Percentiles rank a stretch among this genome's conserved stretches.
Evolutionary conservation across 306 rosid genomes (phyloP).

Genomic region (Astragalus membranaceus): DNA sequence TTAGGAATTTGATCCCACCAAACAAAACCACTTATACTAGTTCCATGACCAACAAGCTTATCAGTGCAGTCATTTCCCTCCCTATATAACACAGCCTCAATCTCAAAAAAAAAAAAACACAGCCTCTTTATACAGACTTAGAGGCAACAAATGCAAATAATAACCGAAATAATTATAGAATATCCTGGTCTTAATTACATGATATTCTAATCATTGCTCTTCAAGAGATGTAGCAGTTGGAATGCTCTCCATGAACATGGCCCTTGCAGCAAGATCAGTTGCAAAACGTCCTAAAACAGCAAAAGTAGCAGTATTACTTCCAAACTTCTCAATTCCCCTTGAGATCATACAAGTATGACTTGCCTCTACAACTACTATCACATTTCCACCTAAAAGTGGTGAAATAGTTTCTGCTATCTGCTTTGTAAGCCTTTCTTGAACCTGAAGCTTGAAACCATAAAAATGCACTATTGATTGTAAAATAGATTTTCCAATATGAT

Average conservation of each 20-base stretch:
- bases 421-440: conserved; percentile 83
- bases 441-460: conserved; percentile 85
- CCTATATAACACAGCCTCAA: too few species aligned
- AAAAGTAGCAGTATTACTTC: conserved; percentile 77
- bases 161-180: too few species aligned
- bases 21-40: too few species aligned
- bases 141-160: too few species aligned
- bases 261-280: conserved; percentile 42
- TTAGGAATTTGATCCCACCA: too few species aligned
- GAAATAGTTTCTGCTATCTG: conserved; percentile 89
- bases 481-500: conserved; percentile 51
- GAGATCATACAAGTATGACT: conserved; percentile 90
- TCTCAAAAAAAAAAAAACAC: too few species aligned
- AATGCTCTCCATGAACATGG: conserved; percentile 56
- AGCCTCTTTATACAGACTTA: too few species aligned
- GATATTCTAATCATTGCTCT: background rate
- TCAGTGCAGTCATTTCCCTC: too few species aligned
- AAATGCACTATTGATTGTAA: conserved; percentile 68
- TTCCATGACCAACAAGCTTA: too few species aligned
- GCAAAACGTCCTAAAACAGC: conserved; percentile 65
- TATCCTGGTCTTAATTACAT: too few species aligned
- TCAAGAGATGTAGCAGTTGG: conserved; percentile 31
- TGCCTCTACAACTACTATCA: conserved; percentile 83
- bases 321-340: conserved; percentile 84
- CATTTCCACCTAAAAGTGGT: conserved; percentile 61